These are phyloP conservation scores for Exophiala xenobiotica DNA, from an alignment of 2,329 filamentous ascomycete genomes.

Conservation along the genomic window DNA sequence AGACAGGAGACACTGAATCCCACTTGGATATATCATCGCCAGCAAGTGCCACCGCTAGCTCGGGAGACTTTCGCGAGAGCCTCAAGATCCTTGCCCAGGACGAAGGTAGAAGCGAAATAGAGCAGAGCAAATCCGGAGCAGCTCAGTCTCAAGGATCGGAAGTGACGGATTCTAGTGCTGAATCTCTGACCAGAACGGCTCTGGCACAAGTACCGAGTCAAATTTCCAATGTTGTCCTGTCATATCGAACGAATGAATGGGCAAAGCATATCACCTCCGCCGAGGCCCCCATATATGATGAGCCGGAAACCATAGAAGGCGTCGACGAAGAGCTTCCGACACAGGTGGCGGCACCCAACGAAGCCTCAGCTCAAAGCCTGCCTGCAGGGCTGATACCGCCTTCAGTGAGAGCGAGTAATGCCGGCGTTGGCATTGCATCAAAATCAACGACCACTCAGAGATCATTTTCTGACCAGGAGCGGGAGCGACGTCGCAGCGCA, in stretches of 20 bases:
- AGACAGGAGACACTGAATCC: no score
- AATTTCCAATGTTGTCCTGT: conserved; percentile 73
- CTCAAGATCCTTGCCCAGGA: no score
- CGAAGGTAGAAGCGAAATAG: neutral
- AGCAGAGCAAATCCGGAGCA: neutral
- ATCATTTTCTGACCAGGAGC: conserved; percentile 20
- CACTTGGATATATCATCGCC: no score
- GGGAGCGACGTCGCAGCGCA: conserved; percentile 11
- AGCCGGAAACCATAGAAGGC: conserved; percentile 53
- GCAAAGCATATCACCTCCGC: conserved; percentile 81
- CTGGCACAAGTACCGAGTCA: conserved; percentile 65
- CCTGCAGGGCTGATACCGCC: conserved; percentile 8
- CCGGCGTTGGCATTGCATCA: conserved; percentile 23
- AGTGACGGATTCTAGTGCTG: conserved; percentile 23
- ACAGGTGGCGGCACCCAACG: conserved; percentile 11
- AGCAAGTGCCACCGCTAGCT: no score
- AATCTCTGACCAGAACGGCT: conserved; percentile 36
- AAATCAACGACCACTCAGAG: conserved; percentile 10
- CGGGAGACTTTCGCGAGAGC: no score
- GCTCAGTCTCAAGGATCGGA: conserved; percentile 17
- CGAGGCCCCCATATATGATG: conserved; percentile 67
- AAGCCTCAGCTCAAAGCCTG: neutral
- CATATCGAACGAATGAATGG: conserved; percentile 93
- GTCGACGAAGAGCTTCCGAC: conserved; percentile 22
- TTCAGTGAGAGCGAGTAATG: conserved; percentile 12